Evolutionary conservation across 2,329 filamentous ascomycete species (phyloP).

Genomic region (Fusarium circinatum): DNA sequence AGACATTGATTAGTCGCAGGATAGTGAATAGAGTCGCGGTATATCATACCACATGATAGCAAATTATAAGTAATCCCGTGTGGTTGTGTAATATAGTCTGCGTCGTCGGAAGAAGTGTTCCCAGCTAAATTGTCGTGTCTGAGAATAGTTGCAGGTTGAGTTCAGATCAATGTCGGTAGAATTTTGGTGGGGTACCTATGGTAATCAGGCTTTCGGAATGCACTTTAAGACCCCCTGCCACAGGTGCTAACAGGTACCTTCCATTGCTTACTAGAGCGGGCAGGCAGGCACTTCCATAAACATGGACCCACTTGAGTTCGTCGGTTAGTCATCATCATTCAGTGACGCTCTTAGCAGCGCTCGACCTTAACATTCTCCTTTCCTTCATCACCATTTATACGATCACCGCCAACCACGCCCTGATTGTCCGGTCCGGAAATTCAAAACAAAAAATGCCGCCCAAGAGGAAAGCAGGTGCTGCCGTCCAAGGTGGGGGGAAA

Average conservation of each 20-base stretch:
- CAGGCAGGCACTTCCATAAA: not conserved
- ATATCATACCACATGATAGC: slow-evolving; percentile 53
- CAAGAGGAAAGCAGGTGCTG: slow-evolving; percentile 73
- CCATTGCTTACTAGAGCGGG: not conserved
- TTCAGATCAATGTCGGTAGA: slow-evolving; percentile 12
- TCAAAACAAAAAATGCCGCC: slow-evolving; percentile 67
- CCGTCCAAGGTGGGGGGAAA: slow-evolving; percentile 62
- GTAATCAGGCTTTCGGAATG: slow-evolving; percentile 24
- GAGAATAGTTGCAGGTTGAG: slow-evolving; percentile 1
- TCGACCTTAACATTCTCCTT: not conserved
- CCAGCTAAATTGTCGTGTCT: not conserved
- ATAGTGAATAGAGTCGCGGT: not conserved
- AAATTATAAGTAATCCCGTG: not conserved
- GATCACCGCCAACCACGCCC: slow-evolving; percentile 3
- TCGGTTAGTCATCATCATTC: slow-evolving; percentile 29
- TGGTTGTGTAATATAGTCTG: not conserved
- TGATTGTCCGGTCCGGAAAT: slow-evolving; percentile 29
- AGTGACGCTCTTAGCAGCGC: slow-evolving; percentile 18
- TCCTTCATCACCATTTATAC: not conserved
- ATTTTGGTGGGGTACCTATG: slow-evolving; percentile 33
- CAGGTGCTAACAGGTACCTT: not conserved
- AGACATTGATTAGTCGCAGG: slow-evolving; percentile 17
- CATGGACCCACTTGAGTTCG: not conserved
- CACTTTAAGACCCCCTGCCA: slow-evolving; percentile 16
- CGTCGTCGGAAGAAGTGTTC: not conserved